Evolutionary conservation across 805 yeast genomes (phyloP), one percentile per base, ranked within the genome.

Genomic region (Kodamaea kakaduensis): DNA sequence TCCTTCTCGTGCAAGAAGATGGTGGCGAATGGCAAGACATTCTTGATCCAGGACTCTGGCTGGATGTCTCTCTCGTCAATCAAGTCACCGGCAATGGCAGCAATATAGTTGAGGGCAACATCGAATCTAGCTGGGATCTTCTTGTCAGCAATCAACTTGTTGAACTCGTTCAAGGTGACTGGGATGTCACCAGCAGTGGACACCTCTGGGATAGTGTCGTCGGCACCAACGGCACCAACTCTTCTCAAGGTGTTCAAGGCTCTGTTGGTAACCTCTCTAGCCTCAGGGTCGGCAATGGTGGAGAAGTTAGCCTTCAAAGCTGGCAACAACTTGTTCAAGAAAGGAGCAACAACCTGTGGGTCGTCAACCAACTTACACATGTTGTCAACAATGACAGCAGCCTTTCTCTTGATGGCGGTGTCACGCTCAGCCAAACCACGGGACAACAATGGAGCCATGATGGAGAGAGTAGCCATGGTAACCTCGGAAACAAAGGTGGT

Each of bases 341-440:
- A 93, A 53, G 99, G 98, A 77, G 97, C 99, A 73, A 93, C 95
- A 64, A 93, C 94, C 77, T 93, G 97, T 57, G 98, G 98, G 69
- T 93, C 98, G 67, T 93, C 98, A 76, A 93, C 99, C 72, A 93
- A 86, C 75, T 93, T 93, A 85, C 98, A 93, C 99, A 93, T 93
- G 95, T 93, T 93, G 72, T 93, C 99, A 61, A 90, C 84, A 72
- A 93, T 93, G 67, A 93, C 98, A 56, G 98, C 98, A 62, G 97
- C 84, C 79, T 93, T 93, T 81, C 99, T 89, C 85, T 93, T 93
- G 79, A 93, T 93, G 57, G 97, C 77, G 54, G 99, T 93, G 63
- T 93, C 98, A 80, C 98, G 93, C 79, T 93, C 98, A 62, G 95
- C 94, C 67, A 93, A 81, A 90, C 98, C 98, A 84, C 98, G 90